Base-by-base conservation (phyloP, 345 rosid genomes). In the Boechera retrofracta region DNA sequence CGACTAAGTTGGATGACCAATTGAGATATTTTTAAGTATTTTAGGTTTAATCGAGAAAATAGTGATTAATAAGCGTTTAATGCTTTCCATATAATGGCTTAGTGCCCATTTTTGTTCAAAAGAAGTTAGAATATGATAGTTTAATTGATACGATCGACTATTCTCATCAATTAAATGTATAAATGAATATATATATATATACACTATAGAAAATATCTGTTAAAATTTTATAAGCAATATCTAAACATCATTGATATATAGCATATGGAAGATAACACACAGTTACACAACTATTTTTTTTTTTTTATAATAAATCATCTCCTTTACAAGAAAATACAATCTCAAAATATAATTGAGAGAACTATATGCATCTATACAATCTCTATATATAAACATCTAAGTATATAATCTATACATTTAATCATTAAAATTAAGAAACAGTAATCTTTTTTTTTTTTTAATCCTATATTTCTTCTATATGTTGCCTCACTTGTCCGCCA, bases 401-500 rank as follows among this genome's bases (percentile, higher is more conserved):
- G 42, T 69, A 41, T 44, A 63, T 38, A 31, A 12, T 65, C 31
- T 66, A 39, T 66, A 64, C 67, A 77, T 48, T 58, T 61, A 12
- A 62, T 11, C 11, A 44, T 32, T n/a, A 11, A 64, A 59, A 32
- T n/a, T 10, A 60, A 44, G 18, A 52, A 66, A 65, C 67, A 31
- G 62, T 56, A 36, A 31, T 69, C 7, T 16, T n/a, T 45, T 36
- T 49, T 12, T 57, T 1, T 55, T 18, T 48, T 10, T 10, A 75
- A 35, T 45, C 60, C 80, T 76, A 76, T 69, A 70, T 42, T 76
- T 41, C 44, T 61, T 64, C 44, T 58, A 32, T 78, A 72, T 41
- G 36, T 66, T 78, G 81, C 73, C 69, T 78, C 73, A 49, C 63
- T 31, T 65, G 39, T 71, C 41, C 69, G 24, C 63, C 24, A 57